Evolutionary conservation across 163 green algal genomes (phyloP).

Genomic region (Chlamydomonas reinhardtii): DNA sequence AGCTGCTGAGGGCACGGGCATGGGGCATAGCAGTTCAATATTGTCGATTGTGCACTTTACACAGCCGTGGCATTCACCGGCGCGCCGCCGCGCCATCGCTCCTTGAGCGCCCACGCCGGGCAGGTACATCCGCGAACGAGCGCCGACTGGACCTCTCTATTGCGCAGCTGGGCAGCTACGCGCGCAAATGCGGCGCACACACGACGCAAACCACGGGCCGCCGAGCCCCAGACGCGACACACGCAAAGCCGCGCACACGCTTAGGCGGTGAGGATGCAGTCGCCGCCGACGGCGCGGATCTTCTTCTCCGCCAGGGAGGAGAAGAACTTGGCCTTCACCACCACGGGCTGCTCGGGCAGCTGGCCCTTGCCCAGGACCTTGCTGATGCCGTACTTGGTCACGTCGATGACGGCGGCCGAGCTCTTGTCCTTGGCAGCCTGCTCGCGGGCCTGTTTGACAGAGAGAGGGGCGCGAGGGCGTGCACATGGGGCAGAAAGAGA

Average conservation of each 20-base stretch:
- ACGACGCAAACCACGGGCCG: too few relatives aligned
- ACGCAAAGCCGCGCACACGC: background rate
- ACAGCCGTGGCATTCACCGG: too few relatives aligned
- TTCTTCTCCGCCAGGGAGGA: constrained; percentile 98
- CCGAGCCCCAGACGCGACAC: too few relatives aligned
- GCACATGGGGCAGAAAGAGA: background rate
- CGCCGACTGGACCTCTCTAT: too few relatives aligned
- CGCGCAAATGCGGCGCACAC: too few relatives aligned
- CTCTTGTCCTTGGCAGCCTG: constrained; percentile 85
- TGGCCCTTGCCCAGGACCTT: constrained; percentile 97
- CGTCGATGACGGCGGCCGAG: constrained; percentile 93
- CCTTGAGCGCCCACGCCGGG: too few relatives aligned
- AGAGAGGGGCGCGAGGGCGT: background rate
- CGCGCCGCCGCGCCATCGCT: too few relatives aligned
- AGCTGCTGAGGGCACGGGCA: too few relatives aligned
- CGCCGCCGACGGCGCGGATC: constrained; percentile 97
- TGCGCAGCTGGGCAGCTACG: too few relatives aligned
- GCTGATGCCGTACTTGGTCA: constrained; percentile 95
- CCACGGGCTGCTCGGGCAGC: constrained; percentile 93
- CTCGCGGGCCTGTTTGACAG: constrained; percentile 70
- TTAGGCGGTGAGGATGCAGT: constrained; percentile 77
- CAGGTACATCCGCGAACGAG: too few relatives aligned
- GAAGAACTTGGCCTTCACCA: constrained; percentile 99
- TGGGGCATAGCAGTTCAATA: too few relatives aligned
- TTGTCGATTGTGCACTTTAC: too few relatives aligned